Evolutionary conservation across 192 early-diverging fungal species (phyloP), one percentile per base, ranked within the genome.

Genomic region (Allomyces macrogynus): DNA sequence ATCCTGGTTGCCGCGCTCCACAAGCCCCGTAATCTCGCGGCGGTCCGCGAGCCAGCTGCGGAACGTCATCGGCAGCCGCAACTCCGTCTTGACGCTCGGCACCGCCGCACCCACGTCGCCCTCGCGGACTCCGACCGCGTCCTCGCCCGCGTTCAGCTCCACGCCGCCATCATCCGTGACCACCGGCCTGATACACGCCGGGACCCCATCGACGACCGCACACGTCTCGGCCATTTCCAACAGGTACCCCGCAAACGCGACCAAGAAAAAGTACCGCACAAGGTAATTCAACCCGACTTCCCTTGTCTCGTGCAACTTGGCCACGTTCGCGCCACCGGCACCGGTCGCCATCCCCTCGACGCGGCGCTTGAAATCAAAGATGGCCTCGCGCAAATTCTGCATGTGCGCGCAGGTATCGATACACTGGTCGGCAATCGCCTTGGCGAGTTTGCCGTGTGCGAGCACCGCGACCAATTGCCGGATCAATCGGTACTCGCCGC

Each of bases 371-470:
- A 75, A 82, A 63, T 85, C 81, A 61, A 78, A 80, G 42, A 85
- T 77, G 10, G 80, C 78, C 22, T 65, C 74, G 11, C 84, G 64
- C 60, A 85, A 67, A 64, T 85, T 85, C 68, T 85, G 84, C 73
- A 85, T 80, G 69, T 84, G 81, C 27, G 81, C 81, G 65, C 81
- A 84, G 40, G 76, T 66, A 69, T 85, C 80, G 63, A 85, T 80
- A 23, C 80, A 81, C 3, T 72, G 68, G 61, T 85, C 84, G 5
- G 80, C 76, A 7, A 82, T 60, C 25, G 70, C 67, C 66, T 84
- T 85, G 18, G 84, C 81, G 18, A 81, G 60, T 62, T 81, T 84
- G 10, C 84, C 84, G 61, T 80, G 70, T 18, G 71, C 71, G 10
- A 85, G 73, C 4, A 80, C 84, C n/a, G 76, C 72, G 18, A 85